Percentiles rank a stretch among this genome's conserved stretches.
Conservation (phyloP, 192 early-diverging fungal species). For the Gigaspora rosea region DNA sequence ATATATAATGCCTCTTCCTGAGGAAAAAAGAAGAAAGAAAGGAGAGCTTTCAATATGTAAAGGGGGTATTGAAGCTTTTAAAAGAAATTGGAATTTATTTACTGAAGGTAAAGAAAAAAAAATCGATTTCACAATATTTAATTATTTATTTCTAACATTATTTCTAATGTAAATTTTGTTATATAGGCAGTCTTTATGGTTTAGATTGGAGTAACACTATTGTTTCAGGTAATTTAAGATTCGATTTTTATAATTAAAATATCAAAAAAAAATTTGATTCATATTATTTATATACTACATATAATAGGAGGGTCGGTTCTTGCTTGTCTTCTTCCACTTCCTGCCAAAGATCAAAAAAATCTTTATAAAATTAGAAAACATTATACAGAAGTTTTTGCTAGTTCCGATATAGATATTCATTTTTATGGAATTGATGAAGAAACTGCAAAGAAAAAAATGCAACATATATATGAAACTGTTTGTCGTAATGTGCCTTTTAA, state of each 20-base stretch:
- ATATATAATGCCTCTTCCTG: constrained; percentile 1
- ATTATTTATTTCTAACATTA: not conserved
- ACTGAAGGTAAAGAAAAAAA: not conserved
- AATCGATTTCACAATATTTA: not conserved
- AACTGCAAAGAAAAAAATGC: constrained; percentile 45
- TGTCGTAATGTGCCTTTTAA: constrained; percentile 22
- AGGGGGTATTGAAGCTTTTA: constrained; percentile 7
- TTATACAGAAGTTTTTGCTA: constrained; percentile 1
- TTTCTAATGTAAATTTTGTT: not conserved
- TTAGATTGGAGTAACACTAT: constrained; percentile 19
- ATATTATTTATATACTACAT: not conserved
- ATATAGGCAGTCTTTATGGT: constrained; percentile 2
- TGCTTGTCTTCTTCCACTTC: constrained; percentile 14
- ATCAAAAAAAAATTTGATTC: not conserved
- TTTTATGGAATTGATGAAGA: constrained; percentile 48
- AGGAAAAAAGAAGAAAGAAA: not conserved
- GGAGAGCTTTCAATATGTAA: not conserved
- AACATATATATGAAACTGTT: constrained; percentile 36
- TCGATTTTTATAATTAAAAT: not conserved
- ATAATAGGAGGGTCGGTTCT: constrained; percentile 13
- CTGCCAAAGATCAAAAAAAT: not conserved
- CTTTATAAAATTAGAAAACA: constrained; percentile 6
- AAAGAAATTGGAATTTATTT: constrained; percentile 15
- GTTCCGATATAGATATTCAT: constrained; percentile 46
- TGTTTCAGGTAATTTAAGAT: constrained; percentile 2